Evolutionary conservation across 1,284 basidiomycete genomes (phyloP).

Genomic region (Kwoniella shivajii): DNA sequence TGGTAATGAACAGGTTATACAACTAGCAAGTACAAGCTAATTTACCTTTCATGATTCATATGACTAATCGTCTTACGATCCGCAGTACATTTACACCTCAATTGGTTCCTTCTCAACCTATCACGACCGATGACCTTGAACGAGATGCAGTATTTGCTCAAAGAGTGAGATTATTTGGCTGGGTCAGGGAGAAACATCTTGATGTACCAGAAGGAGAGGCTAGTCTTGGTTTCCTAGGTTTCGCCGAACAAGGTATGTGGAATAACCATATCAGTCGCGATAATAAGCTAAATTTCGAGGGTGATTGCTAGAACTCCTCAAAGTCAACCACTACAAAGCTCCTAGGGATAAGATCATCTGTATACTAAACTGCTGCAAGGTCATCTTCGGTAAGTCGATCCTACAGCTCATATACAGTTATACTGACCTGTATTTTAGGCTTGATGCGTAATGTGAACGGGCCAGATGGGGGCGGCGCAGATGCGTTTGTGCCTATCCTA

Average conservation of each 20-base stretch:
- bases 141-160: slow-evolving; percentile 87
- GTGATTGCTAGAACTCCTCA: slow-evolving; percentile 72
- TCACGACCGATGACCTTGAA: slow-evolving; percentile 93
- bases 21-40: slow-evolving; percentile 79
- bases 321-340: slow-evolving; percentile 98
- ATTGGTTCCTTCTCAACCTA: slow-evolving; percentile 66
- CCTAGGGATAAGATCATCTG: slow-evolving; percentile 98
- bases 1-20: slow-evolving; percentile 97
- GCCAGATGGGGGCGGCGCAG: slow-evolving; percentile 68
- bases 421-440: slow-evolving; percentile 57
- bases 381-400: slow-evolving; percentile 82
- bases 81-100: slow-evolving; percentile 90
- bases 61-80: too few relatives aligned
- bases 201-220: slow-evolving; percentile 64
- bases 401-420: slow-evolving; percentile 3
- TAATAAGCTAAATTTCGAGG: background rate
- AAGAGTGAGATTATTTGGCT: slow-evolving; percentile 86
- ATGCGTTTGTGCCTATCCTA: slow-evolving; percentile 90
- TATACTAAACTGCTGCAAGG: slow-evolving; percentile 96
- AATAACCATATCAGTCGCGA: too few relatives aligned
- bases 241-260: slow-evolving; percentile 82
- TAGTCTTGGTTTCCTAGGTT: slow-evolving; percentile 80
- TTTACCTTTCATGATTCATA: too few relatives aligned
- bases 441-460: slow-evolving; percentile 77
- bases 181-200: slow-evolving; percentile 86